A percentile compares a stretch with the other conserved stretches of the same genome.
Conservation (phyloP, 768 basidiomycete genomes). For the Chalciporus pseudorubinellus region DNA sequence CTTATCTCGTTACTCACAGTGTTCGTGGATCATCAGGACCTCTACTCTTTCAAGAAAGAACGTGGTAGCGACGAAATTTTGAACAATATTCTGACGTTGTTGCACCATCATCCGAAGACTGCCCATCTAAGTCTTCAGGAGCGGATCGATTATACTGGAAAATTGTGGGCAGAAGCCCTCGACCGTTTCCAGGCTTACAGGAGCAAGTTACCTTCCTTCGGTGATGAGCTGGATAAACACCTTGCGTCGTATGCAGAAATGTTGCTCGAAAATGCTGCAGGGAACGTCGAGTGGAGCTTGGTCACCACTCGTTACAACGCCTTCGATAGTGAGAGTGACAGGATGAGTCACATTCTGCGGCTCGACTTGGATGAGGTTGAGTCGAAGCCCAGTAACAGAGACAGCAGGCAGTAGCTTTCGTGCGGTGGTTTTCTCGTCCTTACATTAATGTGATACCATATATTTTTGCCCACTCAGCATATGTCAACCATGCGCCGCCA, state of each 20-base stretch:
- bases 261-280: constrained; percentile 4
- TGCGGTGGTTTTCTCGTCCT: no score
- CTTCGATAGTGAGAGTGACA: constrained; percentile 12
- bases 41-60: neutral
- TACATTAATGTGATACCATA: no score
- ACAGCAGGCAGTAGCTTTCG: no score
- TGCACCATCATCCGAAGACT: neutral
- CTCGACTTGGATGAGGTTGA: neutral
- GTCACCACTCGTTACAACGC: constrained; percentile 8
- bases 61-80: neutral
- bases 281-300: constrained; percentile 15
- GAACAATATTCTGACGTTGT: neutral
- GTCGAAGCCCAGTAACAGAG: no score
- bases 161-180: constrained; percentile 6
- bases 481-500: no score
- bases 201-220: constrained; percentile 9
- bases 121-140: constrained; percentile 14
- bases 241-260: constrained; percentile 8
- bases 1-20: no score
- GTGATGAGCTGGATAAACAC: constrained; percentile 8
- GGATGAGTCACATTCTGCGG: constrained; percentile 4
- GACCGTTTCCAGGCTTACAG: constrained; percentile 5
- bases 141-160: constrained; percentile 4
- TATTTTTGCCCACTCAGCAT: no score
- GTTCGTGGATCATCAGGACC: neutral